These are phyloP conservation scores for Eucalyptus shirleyi DNA, from an alignment of 345 rosid genomes.

Conservation along the genomic window DNA sequence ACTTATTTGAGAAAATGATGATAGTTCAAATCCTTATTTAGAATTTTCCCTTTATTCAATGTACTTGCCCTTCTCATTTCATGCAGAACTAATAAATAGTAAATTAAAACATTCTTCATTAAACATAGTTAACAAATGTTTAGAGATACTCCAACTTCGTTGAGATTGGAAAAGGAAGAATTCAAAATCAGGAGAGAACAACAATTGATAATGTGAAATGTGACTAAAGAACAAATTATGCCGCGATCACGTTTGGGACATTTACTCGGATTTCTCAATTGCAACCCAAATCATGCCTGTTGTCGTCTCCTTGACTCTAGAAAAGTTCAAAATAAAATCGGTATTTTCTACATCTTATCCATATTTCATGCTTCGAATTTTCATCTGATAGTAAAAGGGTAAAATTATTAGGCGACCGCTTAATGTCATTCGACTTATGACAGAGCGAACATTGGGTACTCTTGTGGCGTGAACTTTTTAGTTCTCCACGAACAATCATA, in stretches of 20 bases:
- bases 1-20: accelerated
- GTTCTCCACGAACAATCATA: neutral
- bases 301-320: neutral
- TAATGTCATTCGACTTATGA: neutral
- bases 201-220: neutral
- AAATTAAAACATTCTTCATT: neutral
- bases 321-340: neutral
- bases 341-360: neutral
- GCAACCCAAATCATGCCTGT: neutral
- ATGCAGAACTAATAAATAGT: neutral
- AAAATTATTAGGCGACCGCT: neutral
- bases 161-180: neutral
- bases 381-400: neutral
- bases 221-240: neutral
- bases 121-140: neutral
- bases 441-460: neutral
- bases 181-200: neutral
- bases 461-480: neutral
- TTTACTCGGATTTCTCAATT: neutral
- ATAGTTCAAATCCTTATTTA: accelerated
- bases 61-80: neutral
- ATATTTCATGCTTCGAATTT: neutral
- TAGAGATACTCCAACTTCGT: neutral
- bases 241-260: neutral
- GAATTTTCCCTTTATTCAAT: neutral